Evolutionary conservation across 2,329 filamentous ascomycete genomes (phyloP), one percentile per base, ranked within the genome.

Genomic region (Rosellinia necatrix): DNA sequence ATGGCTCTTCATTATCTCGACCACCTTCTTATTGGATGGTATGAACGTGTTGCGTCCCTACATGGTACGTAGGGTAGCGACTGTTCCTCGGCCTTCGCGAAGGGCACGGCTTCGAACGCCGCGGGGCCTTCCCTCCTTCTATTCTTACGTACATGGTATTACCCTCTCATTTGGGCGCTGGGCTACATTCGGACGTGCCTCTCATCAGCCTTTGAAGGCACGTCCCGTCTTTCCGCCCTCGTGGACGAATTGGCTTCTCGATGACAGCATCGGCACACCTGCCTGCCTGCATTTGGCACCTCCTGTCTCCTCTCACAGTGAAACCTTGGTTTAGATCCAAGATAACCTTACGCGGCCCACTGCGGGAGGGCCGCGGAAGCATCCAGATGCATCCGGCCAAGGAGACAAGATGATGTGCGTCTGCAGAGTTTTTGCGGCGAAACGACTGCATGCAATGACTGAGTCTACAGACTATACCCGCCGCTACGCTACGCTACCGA

Each of bases 321-420:
- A 61, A 68, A 72, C 70, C 64, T 64, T 68, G 68, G 66, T 66
- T 65, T 65, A 68, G 69, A 66, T 63, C 69, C 66, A 65, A 68
- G 65, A 67, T 68, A 62, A 66, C 66, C 66, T 66, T 67, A 70
- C 60, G 50, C 41, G 67, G 66, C 66, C 67, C 70, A 65, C 66
- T 69, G 72, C 72, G 73, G 73, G 72, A 74, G 68, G 65, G 65
- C 66, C 74, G 74, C 70, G 74, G 74, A 76, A 73, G 70, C 71
- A 73, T 60, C 60, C 68, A 49, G 62, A 60, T 60, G 61, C 64
- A 72, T 71, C 74, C 74, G 73, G 70, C 54, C 65, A 66, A 40
- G 40, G 62, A 68, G 41, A 69, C 70, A 64, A 66, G 66, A 72
- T 74, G 71, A 75, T 74, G 69, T 70, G 70, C 72, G 71, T 71